Evolutionary conservation across 345 rosid genomes (phyloP), one percentile per base, ranked within the genome.

Genomic region (Abelmoschus esculentus): DNA sequence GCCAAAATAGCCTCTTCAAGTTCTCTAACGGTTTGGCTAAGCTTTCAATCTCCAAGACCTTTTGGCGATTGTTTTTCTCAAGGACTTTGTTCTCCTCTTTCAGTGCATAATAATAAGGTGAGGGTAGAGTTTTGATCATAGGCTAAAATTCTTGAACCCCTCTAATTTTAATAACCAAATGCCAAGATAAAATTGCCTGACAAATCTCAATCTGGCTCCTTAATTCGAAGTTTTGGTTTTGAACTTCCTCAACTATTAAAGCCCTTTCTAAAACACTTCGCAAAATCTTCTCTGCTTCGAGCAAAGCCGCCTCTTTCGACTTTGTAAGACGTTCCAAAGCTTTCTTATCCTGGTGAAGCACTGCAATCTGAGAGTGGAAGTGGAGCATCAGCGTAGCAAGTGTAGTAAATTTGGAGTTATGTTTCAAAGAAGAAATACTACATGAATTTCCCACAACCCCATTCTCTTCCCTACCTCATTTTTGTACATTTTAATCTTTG

Each of bases 11-110:
- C 86, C 79, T 95, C 93, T 79, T 95, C 97, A 8, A 95, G 83
- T 60, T 90, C 97, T 29, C 71, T 66, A 76, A 95, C 87, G 67
- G 89, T 91, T 70, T 84, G 90, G 64, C 90, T 87, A 49, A 95
- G 96, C 81, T 88, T 95, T 90, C 96, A 5, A 90, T 88, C 78
- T 95, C 97, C 36, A 84, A 58, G 50, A 90, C 93, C 83, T 95
- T 95, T 68, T 90, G 97, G 66, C 99, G 93, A 78, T 95, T 89
- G 7, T 86, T 88, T 74, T 91, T 95, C 86, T 95, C 99, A 1
- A 95, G 90, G 73, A 88, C 84, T 78, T 74, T 87, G 85, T 90
- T 85, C 87, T 95, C 99, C 62, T 95, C 99, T 89, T 88, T 87
- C 52, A 61, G 15, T 50, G 54, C 54, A 15, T 50, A 50, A 50